Evolutionary conservation across 2,329 filamentous ascomycete genomes (phyloP).

Genomic region (Ceratocystis eucalypticola): DNA sequence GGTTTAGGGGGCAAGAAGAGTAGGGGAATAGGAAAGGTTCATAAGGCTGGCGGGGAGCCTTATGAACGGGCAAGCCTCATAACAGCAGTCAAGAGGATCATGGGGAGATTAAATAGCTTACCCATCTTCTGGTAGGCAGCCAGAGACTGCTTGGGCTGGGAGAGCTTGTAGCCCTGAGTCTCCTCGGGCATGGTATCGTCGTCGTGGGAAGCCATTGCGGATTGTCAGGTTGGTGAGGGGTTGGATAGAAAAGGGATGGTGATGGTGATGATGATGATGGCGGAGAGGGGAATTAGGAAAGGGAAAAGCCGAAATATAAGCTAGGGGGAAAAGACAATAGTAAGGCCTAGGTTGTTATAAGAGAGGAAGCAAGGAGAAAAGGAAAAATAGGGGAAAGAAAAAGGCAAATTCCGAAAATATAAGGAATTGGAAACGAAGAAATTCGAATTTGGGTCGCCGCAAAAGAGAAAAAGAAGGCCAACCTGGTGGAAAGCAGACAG

Average conservation of each 20-base stretch:
- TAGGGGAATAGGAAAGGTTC: not conserved
- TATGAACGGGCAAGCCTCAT: not conserved
- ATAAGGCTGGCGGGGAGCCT: not conserved
- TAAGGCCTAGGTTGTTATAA: not conserved
- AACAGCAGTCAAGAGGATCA: not conserved
- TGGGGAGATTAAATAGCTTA: conserved; percentile 35
- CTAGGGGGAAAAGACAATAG: not conserved
- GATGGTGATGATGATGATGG: not conserved
- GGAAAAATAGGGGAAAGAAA: conserved; percentile 6
- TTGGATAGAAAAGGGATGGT: not conserved
- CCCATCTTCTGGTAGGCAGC: conserved; percentile 90
- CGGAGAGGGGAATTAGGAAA: not conserved
- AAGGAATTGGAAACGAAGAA: conserved; percentile 8
- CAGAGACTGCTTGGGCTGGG: conserved; percentile 90
- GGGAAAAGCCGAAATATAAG: not conserved
- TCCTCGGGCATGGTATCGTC: conserved; percentile 77
- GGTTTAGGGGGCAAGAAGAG: not conserved
- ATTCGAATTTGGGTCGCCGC: not conserved
- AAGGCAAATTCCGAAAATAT: conserved; percentile 4
- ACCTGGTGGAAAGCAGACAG: conserved; percentile 1
- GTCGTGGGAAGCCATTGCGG: conserved; percentile 49
- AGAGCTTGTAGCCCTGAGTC: conserved; percentile 95
- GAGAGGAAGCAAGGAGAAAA: not conserved
- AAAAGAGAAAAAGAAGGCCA: conserved; percentile 11
- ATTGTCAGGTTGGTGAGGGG: not conserved